Base-by-base conservation (phyloP, 352 stramenopile species). In the Poterioochromonas sp. region DNA sequence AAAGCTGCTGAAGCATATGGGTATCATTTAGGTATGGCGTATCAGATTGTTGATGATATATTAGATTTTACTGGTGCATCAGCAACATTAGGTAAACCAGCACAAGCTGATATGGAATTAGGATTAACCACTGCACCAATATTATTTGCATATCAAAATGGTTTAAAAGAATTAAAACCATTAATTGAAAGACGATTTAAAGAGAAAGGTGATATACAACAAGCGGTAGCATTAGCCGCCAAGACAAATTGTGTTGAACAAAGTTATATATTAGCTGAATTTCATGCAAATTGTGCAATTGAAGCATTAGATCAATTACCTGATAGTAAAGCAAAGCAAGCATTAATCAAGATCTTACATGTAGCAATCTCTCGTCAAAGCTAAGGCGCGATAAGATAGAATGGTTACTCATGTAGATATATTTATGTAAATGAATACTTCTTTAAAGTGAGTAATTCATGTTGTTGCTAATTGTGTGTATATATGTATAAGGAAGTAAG, bases 21-120 rank as follows among this genome's bases (percentile, higher is more conserved):
- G n/a, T 97, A 97, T 80, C 95, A 98, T 86, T 91, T 99, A 79
- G 96, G 96, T 20, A 89, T 99, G 32, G 95, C 95, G 2, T 99
- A 98, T 84, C 96, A 99, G 87, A 95, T 98, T 88, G 84, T 99
- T 81, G 96, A 99, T 84, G 96, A 99, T 80, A 96, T 98, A 76
- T 84, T 99, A 18, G 96, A 99, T 86, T 98, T 98, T 80, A 93
- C 95, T 68, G 90, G 90, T 70, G 85, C 87, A 60, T 84, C 92
- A 79, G 92, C 87, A 40, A 51, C 35, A 5, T 77, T 90, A 1
- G 92, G 96, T 76, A 99, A 99, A 85, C 96, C 96, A n/a, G 88
- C 97, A 51, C 86, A 98, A 80, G 94, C 93, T 39, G 95, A 99
- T 80, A 93, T 99, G 82, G 96, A 85, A 68, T 82, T 94, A n/a